Conservation (phyloP, 148 eudicot species). For the Vaccinium macrocarpon region DNA sequence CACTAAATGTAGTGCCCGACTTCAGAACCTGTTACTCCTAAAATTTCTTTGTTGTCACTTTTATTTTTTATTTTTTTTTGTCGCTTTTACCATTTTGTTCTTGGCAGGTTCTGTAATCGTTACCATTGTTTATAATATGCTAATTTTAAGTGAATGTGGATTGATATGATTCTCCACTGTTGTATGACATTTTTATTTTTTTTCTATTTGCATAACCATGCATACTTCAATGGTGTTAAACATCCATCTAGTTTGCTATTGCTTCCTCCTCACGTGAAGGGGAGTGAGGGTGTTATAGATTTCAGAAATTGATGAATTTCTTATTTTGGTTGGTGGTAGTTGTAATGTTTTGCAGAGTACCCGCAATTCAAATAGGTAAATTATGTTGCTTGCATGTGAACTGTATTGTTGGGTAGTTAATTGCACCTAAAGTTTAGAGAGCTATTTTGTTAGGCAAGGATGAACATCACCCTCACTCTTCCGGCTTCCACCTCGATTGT, state of each 20-base stretch:
- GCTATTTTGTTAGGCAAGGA: too few species aligned
- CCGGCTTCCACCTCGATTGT: too few species aligned
- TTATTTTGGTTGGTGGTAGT: not conserved
- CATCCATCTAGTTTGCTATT: not conserved
- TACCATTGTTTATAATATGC: not conserved
- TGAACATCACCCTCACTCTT: too few species aligned
- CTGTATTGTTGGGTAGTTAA: not conserved
- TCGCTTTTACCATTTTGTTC: not conserved
- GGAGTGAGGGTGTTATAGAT: not conserved
- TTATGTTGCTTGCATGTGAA: not conserved
- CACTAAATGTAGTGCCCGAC: not conserved
- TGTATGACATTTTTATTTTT: not conserved
- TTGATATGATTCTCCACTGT: not conserved
- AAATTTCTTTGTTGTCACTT: not conserved
- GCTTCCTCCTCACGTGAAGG: not conserved
- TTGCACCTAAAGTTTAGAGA: not conserved
- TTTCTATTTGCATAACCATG: not conserved
- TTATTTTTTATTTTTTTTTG: too few species aligned
- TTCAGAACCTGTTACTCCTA: not conserved
- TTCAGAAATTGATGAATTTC: not conserved
- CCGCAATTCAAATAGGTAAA: not conserved
- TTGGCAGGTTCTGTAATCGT: not conserved
- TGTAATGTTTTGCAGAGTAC: not conserved
- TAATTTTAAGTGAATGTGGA: not conserved
- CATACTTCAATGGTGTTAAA: not conserved